A percentile compares a stretch with the other conserved stretches of the same genome.
These are phyloP conservation scores for Sarocladiaceae sp. DNA, from an alignment of 2,329 filamentous ascomycete species.

Conservation along the genomic window DNA sequence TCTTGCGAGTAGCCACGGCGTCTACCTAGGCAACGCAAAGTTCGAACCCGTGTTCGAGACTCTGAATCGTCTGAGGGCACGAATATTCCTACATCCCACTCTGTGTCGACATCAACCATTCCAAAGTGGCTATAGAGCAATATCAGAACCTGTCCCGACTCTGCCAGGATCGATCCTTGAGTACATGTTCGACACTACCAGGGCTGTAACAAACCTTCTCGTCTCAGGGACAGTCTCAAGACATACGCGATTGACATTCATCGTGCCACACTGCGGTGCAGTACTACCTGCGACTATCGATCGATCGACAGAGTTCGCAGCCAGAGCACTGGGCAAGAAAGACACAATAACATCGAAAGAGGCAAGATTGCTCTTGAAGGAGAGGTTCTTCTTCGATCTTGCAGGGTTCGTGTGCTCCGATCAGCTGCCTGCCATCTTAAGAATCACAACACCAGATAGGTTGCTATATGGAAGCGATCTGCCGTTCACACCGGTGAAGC, in stretches of 20 bases:
- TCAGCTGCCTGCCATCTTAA: not conserved
- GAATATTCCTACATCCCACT: not conserved
- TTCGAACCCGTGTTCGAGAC: not conserved
- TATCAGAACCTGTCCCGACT: not conserved
- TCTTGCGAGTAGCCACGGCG: not conserved
- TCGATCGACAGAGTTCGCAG: not conserved
- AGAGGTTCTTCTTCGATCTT: not conserved
- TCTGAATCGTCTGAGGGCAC: not conserved
- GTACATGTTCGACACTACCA: not conserved
- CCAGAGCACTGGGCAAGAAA: not conserved
- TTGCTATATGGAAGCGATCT: not conserved
- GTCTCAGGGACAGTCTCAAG: not conserved
- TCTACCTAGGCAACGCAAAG: not conserved
- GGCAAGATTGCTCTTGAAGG: not conserved
- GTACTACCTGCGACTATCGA: not conserved
- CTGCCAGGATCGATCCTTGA: not conserved
- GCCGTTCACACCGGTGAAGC: not conserved
- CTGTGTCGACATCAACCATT: not conserved
- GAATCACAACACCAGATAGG: not conserved
- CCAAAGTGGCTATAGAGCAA: not conserved
- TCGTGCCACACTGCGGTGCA: not conserved
- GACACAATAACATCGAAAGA: not conserved
- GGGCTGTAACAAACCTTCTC: not conserved
- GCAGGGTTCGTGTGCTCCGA: not conserved
- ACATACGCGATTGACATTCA: not conserved